These are phyloP conservation scores for Acer campestre DNA, from an alignment of 345 rosid genomes.

Conservation along the genomic window DNA sequence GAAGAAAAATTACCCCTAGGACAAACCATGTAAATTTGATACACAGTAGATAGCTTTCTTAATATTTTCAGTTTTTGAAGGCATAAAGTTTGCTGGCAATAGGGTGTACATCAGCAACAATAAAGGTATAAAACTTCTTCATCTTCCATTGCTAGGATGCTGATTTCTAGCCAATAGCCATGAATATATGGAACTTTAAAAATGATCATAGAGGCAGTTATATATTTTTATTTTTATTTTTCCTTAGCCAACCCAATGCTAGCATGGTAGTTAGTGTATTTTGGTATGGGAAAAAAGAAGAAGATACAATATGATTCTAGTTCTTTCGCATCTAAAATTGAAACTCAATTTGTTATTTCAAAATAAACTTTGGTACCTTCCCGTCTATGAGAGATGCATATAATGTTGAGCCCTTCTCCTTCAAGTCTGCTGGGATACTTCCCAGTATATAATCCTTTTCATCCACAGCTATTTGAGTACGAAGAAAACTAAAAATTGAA, in stretches of 20 bases:
- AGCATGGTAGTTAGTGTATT: not conserved
- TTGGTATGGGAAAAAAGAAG: not conserved
- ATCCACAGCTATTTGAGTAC: conserved; percentile 68
- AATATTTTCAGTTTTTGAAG: not conserved
- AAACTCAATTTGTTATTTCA: conserved; percentile 10
- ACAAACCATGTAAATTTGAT: not conserved
- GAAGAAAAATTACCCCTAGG: conserved; percentile 13
- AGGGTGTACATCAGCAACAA: not conserved
- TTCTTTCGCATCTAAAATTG: conserved; percentile 14
- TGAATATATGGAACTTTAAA: conserved; percentile 1
- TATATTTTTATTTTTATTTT: not conserved
- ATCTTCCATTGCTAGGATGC: not conserved
- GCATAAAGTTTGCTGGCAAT: not conserved
- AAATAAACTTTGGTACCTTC: conserved; percentile 50
- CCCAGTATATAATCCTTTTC: conserved; percentile 74
- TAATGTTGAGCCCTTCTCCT: conserved; percentile 65
- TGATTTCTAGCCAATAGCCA: conserved; percentile 12
- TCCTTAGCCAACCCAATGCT: not conserved
- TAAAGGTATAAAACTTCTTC: not conserved
- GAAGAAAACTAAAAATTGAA: not conserved
- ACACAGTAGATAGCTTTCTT: conserved; percentile 6
- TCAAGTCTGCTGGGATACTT: conserved; percentile 72
- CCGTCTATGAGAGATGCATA: conserved; percentile 74
- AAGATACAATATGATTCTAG: not conserved
- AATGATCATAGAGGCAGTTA: not conserved